Evolutionary conservation across 345 rosid species (phyloP).

Genomic region (Carallia pectinifolia): DNA sequence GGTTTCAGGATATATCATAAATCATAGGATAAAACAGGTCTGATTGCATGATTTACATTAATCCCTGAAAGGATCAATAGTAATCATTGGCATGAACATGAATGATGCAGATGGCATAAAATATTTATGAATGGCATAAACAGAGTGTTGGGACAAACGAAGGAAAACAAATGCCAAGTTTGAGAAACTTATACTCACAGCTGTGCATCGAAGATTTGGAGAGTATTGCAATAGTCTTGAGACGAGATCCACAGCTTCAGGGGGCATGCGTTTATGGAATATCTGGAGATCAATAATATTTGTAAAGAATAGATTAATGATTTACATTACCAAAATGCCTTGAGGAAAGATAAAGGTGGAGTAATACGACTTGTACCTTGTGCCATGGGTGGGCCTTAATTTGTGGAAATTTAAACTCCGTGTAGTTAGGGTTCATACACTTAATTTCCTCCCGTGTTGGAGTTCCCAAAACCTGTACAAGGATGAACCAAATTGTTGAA

Average conservation of each 20-base stretch:
- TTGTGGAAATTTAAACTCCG: slow-evolving; percentile 96
- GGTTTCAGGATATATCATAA: too few species aligned
- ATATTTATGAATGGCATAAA: too few species aligned
- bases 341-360: neutral
- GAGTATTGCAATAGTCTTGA: slow-evolving; percentile 96
- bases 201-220: slow-evolving; percentile 85
- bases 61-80: too few species aligned
- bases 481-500: slow-evolving; percentile 4
- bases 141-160: too few species aligned
- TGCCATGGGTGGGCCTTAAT: slow-evolving; percentile 99
- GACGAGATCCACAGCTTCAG: slow-evolving; percentile 96
- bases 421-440: slow-evolving; percentile 98
- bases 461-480: slow-evolving; percentile 82
- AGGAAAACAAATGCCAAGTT: too few species aligned
- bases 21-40: too few species aligned
- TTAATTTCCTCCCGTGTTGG: slow-evolving; percentile 98
- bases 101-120: too few species aligned
- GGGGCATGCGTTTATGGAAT: slow-evolving; percentile 95
- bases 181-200: slow-evolving; percentile 51
- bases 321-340: neutral
- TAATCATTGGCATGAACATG: too few species aligned
- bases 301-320: neutral
- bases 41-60: too few species aligned
- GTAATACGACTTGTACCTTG: slow-evolving; percentile 50
- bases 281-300: slow-evolving; percentile 46